Evolutionary conservation across 1,284 basidiomycete genomes (phyloP), one percentile per base, ranked within the genome.

Genomic region (Tremellales sp.): DNA sequence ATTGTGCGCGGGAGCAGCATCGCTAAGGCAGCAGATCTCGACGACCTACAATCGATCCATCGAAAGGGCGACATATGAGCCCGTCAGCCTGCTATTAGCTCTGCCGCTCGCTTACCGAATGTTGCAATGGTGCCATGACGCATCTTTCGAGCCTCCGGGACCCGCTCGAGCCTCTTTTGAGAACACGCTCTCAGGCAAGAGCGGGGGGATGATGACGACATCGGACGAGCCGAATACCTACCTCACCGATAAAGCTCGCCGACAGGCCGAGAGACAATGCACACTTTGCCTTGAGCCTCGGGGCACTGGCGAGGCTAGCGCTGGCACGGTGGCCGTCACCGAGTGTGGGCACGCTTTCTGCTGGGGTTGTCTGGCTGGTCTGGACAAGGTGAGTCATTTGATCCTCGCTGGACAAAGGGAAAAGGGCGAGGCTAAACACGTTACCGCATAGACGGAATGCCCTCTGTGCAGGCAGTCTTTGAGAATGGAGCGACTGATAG

Each of bases 321-420:
- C 69, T 4, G 72, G 72, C 7, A 73, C 84, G 46, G 63, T 65
- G 3, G 87, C 86, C 58, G 84, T 88, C 23, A 96, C 92, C 0
- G 91, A 94, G 67, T 96, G 92, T 62, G 92, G 92, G 0, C 92
- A 96, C 74, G 72, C 94, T 40, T 96, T 94, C 73, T 93, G 90
- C 67, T 97, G 92, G 92, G 82, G 79, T 54, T 97, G 92, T 68
- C 88, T 96, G 83, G 86, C 43, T 88, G 92, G 92, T 82, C 84
- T 86, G 64, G 91, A 96, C 72, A 96, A 93, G 82, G 74, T 73
- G 37, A 39, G 70, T 58, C 24, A n/a, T 7, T 15, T 41, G 17
- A n/a, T 10, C 36, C 42, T 33, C n/a, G 22, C 33, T 42, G 3
- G 25, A 27, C 23, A 13, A 21, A n/a, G n/a, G n/a, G n/a, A n/a